Base-by-base conservation (phyloP, 345 rosid species). In the Sonneratia caseolaris region DNA sequence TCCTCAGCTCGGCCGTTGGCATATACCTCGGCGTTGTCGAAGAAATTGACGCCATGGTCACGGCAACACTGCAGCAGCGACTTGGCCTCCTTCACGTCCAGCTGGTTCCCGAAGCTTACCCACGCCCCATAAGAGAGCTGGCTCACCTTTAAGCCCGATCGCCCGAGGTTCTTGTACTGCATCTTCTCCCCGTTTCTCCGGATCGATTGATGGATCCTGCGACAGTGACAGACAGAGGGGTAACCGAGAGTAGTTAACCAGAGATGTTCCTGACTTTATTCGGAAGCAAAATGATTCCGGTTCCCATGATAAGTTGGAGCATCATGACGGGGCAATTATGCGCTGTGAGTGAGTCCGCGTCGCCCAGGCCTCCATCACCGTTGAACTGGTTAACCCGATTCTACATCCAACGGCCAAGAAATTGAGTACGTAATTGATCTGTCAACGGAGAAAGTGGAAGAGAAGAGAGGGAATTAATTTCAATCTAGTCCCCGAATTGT, bases 11-110 rank as follows among this genome's bases (percentile, higher is more conserved):
- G 85, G 43, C 97, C 99, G 70, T 90, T 92, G 73, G 97, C 97
- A 70, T 95, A 95, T 70, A 95, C 99, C 85, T 95, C 97, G 35
- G 99, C 97, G 84, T 95, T 95, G 71, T 95, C 99, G 82, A 95
- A 95, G 91, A 95, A 95, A 81, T 92, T 95, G 78, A 95, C 99
- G 32, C 99, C 97, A 47, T 82, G 69, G 76, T 90, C 97, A 2
- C 95, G 82, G 85, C 98, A 90, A 78, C 99, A 95, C 77, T 90
- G 97, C 42, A 92, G 85, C 62, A 95, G 77, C 42, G 99, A 91
- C 74, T 92, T 95, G 5, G 94, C 99, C 70, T 95, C 99, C 75
- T 92, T 95, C 40, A 95, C 97, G 76, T 95, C 99, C 8, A 95
- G 88, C 81, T 95, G 97, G 78, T 95, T 95, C 35, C 99, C 97